Evolutionary conservation across 495 filamentous ascomycete species (phyloP).

Genomic region (Penicillium riverlandense): DNA sequence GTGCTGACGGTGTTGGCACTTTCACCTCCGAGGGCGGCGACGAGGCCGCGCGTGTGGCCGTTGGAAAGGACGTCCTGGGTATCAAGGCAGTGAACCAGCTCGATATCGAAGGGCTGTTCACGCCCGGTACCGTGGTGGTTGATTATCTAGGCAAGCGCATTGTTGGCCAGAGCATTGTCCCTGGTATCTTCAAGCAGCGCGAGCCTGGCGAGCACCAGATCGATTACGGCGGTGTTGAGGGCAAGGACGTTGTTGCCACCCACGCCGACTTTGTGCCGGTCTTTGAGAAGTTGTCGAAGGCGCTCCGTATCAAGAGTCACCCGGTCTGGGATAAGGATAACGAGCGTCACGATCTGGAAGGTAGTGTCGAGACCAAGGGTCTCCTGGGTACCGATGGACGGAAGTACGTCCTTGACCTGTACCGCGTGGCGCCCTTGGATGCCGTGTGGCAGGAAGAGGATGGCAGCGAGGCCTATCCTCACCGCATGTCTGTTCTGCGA

Average conservation of each 20-base stretch:
- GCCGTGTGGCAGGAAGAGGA: conserved; percentile 81
- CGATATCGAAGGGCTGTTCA: conserved; percentile 89
- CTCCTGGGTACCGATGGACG: conserved; percentile 93
- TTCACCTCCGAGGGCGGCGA: conserved; percentile 96
- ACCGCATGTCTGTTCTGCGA: conserved; percentile 89
- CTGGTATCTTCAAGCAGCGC: conserved; percentile 97
- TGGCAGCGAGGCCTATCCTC: conserved; percentile 66
- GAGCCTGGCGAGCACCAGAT: conserved; percentile 97
- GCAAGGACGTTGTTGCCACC: conserved; percentile 88
- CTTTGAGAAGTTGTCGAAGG: conserved; percentile 85
- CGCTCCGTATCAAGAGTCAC: conserved; percentile 86
- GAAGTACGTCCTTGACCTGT: conserved; percentile 95
- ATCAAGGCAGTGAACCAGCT: conserved; percentile 94
- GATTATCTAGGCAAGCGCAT: conserved; percentile 97
- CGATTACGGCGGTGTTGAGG: conserved; percentile 96
- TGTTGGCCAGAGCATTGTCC: conserved; percentile 96
- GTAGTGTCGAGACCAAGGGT: conserved; percentile 96
- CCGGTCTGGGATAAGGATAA: conserved; percentile 96
- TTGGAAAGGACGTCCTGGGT: conserved; percentile 92
- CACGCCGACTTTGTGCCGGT: conserved; percentile 76
- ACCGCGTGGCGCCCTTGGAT: conserved; percentile 90
- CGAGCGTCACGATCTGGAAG: conserved; percentile 85
- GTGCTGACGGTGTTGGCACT: conserved; percentile 94
- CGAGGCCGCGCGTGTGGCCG: conserved; percentile 92
- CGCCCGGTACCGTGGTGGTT: conserved; percentile 90